A percentile compares a stretch with the other conserved stretches of the same genome.
Evolutionary conservation across 2,329 filamentous ascomycete genomes (phyloP).

Genomic region (Xylaria sp.): DNA sequence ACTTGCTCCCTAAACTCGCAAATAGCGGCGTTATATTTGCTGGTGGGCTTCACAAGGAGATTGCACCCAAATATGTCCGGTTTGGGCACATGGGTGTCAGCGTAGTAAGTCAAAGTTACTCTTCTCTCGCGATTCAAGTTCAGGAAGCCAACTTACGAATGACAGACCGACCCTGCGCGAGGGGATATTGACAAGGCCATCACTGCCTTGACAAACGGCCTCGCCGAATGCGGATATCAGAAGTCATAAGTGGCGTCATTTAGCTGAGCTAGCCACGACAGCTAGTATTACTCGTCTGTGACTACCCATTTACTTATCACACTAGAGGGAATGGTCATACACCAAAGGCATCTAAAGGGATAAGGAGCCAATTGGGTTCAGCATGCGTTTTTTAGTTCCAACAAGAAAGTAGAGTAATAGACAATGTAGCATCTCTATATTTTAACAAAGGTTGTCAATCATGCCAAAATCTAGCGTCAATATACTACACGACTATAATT

Average conservation of each 20-base stretch:
- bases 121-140: not conserved
- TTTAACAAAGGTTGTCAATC: not conserved
- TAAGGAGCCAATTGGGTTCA: not conserved
- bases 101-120: slow-evolving; percentile 66
- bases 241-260: slow-evolving; percentile 52
- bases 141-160: slow-evolving; percentile 39
- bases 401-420: slow-evolving; percentile 28
- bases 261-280: not conserved
- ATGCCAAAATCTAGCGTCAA: not conserved
- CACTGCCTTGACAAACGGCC: slow-evolving; percentile 76
- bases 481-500: not conserved
- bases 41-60: slow-evolving; percentile 95
- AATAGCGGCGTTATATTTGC: slow-evolving; percentile 94
- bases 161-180: slow-evolving; percentile 77
- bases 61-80: slow-evolving; percentile 90
- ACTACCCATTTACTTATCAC: slow-evolving; percentile 1
- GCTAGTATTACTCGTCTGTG: not conserved
- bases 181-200: slow-evolving; percentile 88
- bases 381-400: not conserved
- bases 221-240: slow-evolving; percentile 77
- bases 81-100: slow-evolving; percentile 99
- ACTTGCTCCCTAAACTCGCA: slow-evolving; percentile 84
- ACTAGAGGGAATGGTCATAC: not conserved
- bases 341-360: slow-evolving; percentile 1
- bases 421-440: slow-evolving; percentile 11